Conservation (phyloP, 805 yeast species). For the Priceomyces carsonii region DNA sequence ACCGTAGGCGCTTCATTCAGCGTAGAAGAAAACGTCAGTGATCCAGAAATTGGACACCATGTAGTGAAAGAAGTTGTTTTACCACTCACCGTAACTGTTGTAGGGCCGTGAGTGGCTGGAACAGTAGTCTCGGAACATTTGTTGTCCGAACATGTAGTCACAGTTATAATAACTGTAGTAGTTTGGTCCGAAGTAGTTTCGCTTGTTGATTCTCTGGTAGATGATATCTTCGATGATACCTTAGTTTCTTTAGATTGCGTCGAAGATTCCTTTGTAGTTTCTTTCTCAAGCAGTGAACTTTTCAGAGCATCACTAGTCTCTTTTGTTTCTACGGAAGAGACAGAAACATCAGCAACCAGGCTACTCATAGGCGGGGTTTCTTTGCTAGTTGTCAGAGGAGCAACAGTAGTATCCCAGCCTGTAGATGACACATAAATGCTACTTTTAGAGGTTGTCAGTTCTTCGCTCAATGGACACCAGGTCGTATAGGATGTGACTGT, state of each 20-base stretch:
- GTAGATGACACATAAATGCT: no score
- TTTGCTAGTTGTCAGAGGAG: no score
- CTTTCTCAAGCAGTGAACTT: no score
- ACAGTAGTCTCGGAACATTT: slow-evolving; percentile 20
- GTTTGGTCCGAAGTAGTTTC: slow-evolving; percentile 1
- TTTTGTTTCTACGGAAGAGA: no score
- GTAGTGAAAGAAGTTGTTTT: slow-evolving; percentile 14
- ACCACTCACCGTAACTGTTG: slow-evolving; percentile 12
- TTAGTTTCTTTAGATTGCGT: background rate
- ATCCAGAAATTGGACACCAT: slow-evolving; percentile 16
- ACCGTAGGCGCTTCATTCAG: no score
- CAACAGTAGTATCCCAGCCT: no score
- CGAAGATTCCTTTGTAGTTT: background rate
- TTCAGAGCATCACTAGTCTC: no score
- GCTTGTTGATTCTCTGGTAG: no score
- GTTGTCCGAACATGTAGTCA: slow-evolving; percentile 26
- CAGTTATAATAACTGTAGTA: slow-evolving; percentile 19
- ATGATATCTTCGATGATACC: no score
- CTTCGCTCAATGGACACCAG: slow-evolving; percentile 16
- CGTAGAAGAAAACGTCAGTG: no score
- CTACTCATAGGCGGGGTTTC: no score
- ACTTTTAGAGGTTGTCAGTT: slow-evolving; percentile 2
- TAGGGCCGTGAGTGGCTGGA: slow-evolving; percentile 23
- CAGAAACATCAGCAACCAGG: no score
- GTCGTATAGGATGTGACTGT: slow-evolving; percentile 15